Conservation (phyloP, 208 protist genomes). For the Leishmania amazonensis region DNA sequence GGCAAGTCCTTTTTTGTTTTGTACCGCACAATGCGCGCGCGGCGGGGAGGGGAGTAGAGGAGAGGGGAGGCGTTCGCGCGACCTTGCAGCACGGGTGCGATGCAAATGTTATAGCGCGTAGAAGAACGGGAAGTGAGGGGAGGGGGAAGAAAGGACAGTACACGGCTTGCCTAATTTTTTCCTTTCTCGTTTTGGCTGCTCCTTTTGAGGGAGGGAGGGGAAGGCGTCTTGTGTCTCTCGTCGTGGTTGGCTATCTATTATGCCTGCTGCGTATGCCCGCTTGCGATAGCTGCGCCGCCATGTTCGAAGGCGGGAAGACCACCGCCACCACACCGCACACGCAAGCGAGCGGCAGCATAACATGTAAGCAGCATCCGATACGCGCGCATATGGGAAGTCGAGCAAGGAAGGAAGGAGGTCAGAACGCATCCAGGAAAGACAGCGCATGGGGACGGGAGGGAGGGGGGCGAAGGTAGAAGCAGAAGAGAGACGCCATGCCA, state of each 20-base stretch:
- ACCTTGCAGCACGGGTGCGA: not conserved
- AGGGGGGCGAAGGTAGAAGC: not conserved
- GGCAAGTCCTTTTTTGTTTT: no score
- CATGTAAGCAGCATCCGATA: not conserved
- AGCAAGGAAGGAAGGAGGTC: not conserved
- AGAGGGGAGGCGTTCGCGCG: not conserved
- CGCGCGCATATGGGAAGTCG: not conserved
- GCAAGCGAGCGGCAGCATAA: not conserved
- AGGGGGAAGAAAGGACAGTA: not conserved
- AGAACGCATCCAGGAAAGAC: not conserved
- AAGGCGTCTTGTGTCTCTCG: not conserved
- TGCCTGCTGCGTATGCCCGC: not conserved
- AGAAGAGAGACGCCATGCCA: not conserved
- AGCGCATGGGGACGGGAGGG: not conserved
- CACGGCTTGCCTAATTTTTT: not conserved
- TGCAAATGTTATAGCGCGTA: not conserved
- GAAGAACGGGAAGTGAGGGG: not conserved
- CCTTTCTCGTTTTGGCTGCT: not conserved
- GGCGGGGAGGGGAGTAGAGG: not conserved
- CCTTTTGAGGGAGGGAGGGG: no score
- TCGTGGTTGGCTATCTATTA: not conserved
- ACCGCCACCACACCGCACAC: not conserved
- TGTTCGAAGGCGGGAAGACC: not conserved
- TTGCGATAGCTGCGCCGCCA: not conserved
- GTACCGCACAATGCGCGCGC: not conserved